Base-by-base conservation (phyloP, 495 filamentous ascomycete genomes). In the Xylaria sp. region DNA sequence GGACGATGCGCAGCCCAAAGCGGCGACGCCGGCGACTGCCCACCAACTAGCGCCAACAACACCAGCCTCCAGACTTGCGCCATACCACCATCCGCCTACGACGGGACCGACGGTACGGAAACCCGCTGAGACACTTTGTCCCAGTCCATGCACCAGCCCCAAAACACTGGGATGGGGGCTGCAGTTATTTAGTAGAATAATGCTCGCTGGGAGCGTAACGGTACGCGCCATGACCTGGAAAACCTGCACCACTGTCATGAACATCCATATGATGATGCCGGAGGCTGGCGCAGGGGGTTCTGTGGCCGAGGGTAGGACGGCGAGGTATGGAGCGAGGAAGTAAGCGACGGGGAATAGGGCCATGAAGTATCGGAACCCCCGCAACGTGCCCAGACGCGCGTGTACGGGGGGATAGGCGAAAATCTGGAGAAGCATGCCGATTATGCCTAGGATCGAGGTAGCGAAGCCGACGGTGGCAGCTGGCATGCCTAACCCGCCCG, bases 141-240 rank as follows among this genome's bases (percentile, higher is more conserved):
- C 93, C 15, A 95, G 86, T 8, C 93, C 93, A 79, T 97, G 93
- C 58, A 96, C 86, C 4, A 93, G 93, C 2, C 92, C 92, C 9
- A 97, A 84, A 7, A 95, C 93, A 33, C 86, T 89, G 0, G 93
- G 93, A 74, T 94, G 92, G 0, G 93, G 93, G 57, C 89, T 91
- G 81, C 90, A 91, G 76, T 97, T 96, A 74, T 95, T 96, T 43
- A 95, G 83, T 11, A 97, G 83, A 71, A 97, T 95, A 7, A 90
- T 90, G 19, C 89, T 89, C 21, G 90, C 90, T 0, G 93, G 93
- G 0, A 94, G 82, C 9, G 92, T 92, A 80, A 97, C 93, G 0
- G 93, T 96, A 19, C 92, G 87, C 1, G 90, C 93, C 4, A 90
- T 81, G 67, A 94, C 92, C 73, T 94, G 92, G 37, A 95, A 78